Evolutionary conservation across 805 yeast genomes (phyloP).

Genomic region (Danielozyma ontarioensis): DNA sequence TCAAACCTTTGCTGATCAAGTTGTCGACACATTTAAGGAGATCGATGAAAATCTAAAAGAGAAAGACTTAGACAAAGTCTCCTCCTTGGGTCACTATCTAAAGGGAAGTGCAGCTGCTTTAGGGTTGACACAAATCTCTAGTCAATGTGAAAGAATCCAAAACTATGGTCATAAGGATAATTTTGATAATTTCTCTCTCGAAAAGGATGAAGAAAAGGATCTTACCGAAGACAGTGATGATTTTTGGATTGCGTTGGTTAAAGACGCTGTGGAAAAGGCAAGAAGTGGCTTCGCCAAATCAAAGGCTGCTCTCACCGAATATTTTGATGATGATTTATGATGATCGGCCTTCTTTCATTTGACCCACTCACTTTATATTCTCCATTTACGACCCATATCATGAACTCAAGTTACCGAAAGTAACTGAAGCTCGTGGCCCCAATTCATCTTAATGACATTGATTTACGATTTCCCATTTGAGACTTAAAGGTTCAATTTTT

Average conservation of each 20-base stretch:
- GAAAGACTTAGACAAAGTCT: slow-evolving; percentile 51
- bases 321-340: slow-evolving; percentile 34
- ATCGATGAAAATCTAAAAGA: slow-evolving; percentile 54
- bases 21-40: slow-evolving; percentile 67
- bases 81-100: slow-evolving; percentile 82
- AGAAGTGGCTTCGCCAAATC: slow-evolving; percentile 47
- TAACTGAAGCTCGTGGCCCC: too few relatives aligned
- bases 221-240: slow-evolving; percentile 20
- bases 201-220: slow-evolving; percentile 5
- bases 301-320: slow-evolving; percentile 46
- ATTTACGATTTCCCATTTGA: too few relatives aligned
- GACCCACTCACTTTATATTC: too few relatives aligned
- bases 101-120: slow-evolving; percentile 95
- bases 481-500: too few relatives aligned
- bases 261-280: slow-evolving; percentile 50
- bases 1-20: slow-evolving; percentile 85
- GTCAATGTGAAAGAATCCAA: slow-evolving; percentile 90
- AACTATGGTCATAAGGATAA: slow-evolving; percentile 65
- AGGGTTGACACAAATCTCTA: slow-evolving; percentile 76
- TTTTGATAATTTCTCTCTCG: slow-evolving; percentile 29
- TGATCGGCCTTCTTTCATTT: too few relatives aligned
- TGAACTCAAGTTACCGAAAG: too few relatives aligned
- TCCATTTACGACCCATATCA: too few relatives aligned
- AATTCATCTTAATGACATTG: neutral
- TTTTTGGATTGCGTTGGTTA: slow-evolving; percentile 40